Conservation (phyloP, 2,329 filamentous ascomycete genomes). For the Pezicula radicicola region DNA sequence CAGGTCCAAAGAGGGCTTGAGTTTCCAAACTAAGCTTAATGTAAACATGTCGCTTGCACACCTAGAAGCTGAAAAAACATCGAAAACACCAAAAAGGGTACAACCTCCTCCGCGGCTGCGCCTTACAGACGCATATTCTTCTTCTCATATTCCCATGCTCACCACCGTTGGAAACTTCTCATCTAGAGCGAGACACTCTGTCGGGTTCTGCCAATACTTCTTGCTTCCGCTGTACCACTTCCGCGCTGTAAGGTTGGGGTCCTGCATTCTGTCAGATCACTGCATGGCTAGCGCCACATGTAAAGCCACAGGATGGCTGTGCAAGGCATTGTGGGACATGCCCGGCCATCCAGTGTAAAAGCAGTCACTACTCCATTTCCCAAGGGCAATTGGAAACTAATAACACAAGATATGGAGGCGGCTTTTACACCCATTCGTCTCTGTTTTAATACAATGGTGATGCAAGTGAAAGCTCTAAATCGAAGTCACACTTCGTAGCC, state of each 20-base stretch:
- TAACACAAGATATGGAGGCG: conserved; percentile 17
- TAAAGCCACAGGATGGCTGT: conserved; percentile 23
- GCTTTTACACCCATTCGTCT: conserved; percentile 15
- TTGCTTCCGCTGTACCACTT: background rate
- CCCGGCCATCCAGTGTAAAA: background rate
- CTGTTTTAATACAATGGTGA: conserved; percentile 19
- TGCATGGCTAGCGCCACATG: conserved; percentile 5
- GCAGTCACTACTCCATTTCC: background rate
- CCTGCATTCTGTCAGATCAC: conserved; percentile 12
- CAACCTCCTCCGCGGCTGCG: too few species aligned
- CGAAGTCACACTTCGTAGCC: conserved; percentile 6
- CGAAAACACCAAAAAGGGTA: too few species aligned
- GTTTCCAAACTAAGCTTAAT: background rate
- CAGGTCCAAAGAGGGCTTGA: background rate
- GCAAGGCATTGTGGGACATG: background rate
- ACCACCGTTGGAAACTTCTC: background rate
- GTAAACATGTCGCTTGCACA: background rate
- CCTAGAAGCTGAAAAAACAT: background rate
- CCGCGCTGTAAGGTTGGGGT: conserved; percentile 8
- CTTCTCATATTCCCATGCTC: background rate
- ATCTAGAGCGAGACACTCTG: background rate
- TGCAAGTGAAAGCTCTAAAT: conserved; percentile 7
- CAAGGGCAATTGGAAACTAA: conserved; percentile 14
- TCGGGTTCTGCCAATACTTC: conserved; percentile 10
- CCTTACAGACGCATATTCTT: too few species aligned